Base-by-base conservation (phyloP, 371 early-diverging fungal species). In the Rhizopus sp. region DNA sequence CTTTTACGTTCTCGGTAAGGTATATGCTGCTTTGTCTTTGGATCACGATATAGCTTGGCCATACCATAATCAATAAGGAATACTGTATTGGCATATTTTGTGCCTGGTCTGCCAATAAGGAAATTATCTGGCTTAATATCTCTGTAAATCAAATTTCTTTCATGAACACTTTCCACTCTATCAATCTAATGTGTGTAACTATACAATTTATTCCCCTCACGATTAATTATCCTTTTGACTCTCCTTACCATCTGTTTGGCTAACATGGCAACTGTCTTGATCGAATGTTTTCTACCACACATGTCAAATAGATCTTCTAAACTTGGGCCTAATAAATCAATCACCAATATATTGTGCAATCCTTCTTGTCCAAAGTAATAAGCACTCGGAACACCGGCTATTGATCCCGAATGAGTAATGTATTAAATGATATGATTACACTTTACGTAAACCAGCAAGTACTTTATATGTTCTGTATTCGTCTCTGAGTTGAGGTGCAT, bases 41-140 rank as follows among this genome's bases (percentile, higher is more conserved):
- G 92, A 73, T 94, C 91, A 52, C 93, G 82, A 66, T 93, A 97
- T 55, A 90, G 83, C 68, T 98, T 98, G 32, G 94, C 93, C 91
- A 98, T 93, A 47, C 98, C 98, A 81, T 94, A 93, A 73, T 98
- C 98, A 57, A 98, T 84, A 70, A 93, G 84, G 63, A 84, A 89
- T 16, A 90, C 78, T 41, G 73, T 76, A 55, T 82, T 80, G 7
- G 83, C 82, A 58, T 80, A 77, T 23, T 85, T 81, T 49, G 84
- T 80, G 50, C 82, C 73, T 10, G 91, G 85, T 34, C 90, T 77
- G 47, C 96, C 95, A 61, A 94, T 88, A 38, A 96, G 74, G 72
- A 99, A 99, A 82, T 99, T 99, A 76, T 99, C 99, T 23, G 99
- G 99, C 73, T 99, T 99, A 66, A 99, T 98, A 74, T 99, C 99